Evolutionary conservation across 805 yeast genomes (phyloP), one percentile per base, ranked within the genome.

Genomic region (Metschnikowia kunwiensis): DNA sequence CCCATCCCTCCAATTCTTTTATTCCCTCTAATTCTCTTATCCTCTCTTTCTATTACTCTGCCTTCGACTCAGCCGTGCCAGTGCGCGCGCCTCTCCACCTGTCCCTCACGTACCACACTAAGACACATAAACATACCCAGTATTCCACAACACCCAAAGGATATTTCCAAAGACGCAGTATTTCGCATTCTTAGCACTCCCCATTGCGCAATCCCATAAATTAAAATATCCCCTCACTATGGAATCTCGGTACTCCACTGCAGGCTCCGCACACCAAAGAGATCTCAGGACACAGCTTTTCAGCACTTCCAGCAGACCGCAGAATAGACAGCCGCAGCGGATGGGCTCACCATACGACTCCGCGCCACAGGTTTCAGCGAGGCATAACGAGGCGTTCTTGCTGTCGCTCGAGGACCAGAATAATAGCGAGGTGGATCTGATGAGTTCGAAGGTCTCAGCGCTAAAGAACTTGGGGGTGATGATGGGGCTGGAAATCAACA

Each of bases 401-500:
- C 65, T 60, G 68, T 58, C 68, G 23, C 55, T 68, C 17, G 74
- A 68, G 33, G 57, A 67, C 24, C 73, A 68, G 40, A 68, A 68
- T 42, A 54, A 65, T 42, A 68, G 63, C 7, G 73, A 68, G 42
- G 44, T 67, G 42, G 68, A 65, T 33, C 36, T 52, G 31, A 68
- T 68, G 72, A 53, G 63, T 34, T 58, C 60, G 33, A 68, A 66
- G 38, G 71, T 68, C 33, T 55, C 63, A 17, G 57, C 67, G 51
- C 53, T 68, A 40, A 68, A 67, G 49, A 62, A 58, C 40, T 47
- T 68, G 43, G 71, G 73, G 16, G 56, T 61, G 17, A 55, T 50
- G 29, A 68, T 68, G 72, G 74, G 74, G 3, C 44, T 56, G 6
- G 73, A 68, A 36, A 68, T 68, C 51, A 67, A 68, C 51, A 62